Conservation (phyloP, 2,329 filamentous ascomycete species). For the Bipolaris zeicola region DNA sequence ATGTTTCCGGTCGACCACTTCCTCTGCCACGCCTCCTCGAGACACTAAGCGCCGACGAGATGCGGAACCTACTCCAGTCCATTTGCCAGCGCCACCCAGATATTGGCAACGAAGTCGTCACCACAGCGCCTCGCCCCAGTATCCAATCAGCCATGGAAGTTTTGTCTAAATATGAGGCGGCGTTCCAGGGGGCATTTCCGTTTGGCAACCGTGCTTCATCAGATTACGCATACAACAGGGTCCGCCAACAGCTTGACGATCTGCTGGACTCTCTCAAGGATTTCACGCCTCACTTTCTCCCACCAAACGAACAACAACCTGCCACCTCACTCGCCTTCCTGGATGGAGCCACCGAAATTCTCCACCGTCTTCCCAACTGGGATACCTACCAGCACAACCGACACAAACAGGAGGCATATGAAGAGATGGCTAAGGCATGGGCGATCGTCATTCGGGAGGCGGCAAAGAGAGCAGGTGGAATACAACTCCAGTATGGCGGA, state of each 20-base stretch:
- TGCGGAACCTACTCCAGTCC: slow-evolving; percentile 84
- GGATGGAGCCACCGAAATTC: slow-evolving; percentile 85
- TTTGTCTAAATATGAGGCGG: slow-evolving; percentile 78
- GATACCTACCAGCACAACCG: slow-evolving; percentile 85
- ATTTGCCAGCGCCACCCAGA: slow-evolving; percentile 90
- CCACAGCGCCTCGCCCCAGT: slow-evolving; percentile 84
- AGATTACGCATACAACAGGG: slow-evolving; percentile 93
- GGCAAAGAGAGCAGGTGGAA: slow-evolving; percentile 86
- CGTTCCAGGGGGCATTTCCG: slow-evolving; percentile 79
- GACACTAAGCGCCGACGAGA: slow-evolving; percentile 83
- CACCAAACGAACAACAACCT: slow-evolving; percentile 85
- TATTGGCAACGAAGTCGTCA: slow-evolving; percentile 82
- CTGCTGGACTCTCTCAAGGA: slow-evolving; percentile 90
- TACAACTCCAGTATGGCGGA: slow-evolving; percentile 83
- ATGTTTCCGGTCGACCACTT: slow-evolving; percentile 70
- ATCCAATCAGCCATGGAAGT: slow-evolving; percentile 80
- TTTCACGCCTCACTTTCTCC: slow-evolving; percentile 94
- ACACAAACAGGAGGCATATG: slow-evolving; percentile 93
- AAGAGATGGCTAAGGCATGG: slow-evolving; percentile 95
- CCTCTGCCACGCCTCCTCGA: slow-evolving; percentile 82
- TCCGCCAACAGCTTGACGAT: slow-evolving; percentile 77
- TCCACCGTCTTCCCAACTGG: slow-evolving; percentile 90
- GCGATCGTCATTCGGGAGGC: slow-evolving; percentile 88
- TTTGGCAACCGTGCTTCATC: slow-evolving; percentile 82
- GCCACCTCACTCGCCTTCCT: slow-evolving; percentile 84